Evolutionary conservation across 257 asterid genomes (phyloP), one percentile per base, ranked within the genome.

Genomic region (Euphrasia confusa): DNA sequence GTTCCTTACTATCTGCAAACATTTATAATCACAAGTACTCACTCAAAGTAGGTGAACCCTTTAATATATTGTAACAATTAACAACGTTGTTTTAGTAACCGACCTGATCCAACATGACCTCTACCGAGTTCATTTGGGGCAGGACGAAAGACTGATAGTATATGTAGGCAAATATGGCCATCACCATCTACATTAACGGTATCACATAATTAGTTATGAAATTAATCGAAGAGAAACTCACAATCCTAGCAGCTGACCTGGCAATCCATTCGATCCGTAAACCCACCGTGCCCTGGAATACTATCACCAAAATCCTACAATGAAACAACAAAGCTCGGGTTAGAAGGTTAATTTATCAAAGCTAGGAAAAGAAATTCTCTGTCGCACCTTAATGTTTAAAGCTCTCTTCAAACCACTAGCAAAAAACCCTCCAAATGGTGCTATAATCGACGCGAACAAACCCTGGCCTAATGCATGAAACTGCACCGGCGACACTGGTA

Each of bases 401-500:
- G 97, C 95, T 72, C 95, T 78, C 76, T 90, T 90, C 70, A 90
- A 80, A 53, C 97, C 95, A 73, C 97, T 90, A 4, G 95, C 97
- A 17, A 90, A 90, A 72, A 87, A 90, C 15, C 97, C 97, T 74
- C 97, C 97, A 67, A 90, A 90, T 10, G 97, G 97, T 49, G 97
- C 97, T 13, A 90, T 87, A 32, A 87, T 80, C 48, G 97, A 90
- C 64, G 97, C 88, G 68, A 90, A 90, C 63, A 90, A 71, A 47
- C 97, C 95, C 45, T 84, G 77, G 72, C 76, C 70, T 57, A 84
- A 24, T 5, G 94, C 89, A 67, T 90, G 97, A 87, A 89, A 90
- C 72, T 90, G 97, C 66, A 87, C 88, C 0, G 95, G 97, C 47
- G 78, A 65, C 14, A 87, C 71, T 0, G 74, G 64, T 67, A 80